These are phyloP conservation scores for Termitomyces sp. DNA, from an alignment of 768 basidiomycete species.

Conservation along the genomic window DNA sequence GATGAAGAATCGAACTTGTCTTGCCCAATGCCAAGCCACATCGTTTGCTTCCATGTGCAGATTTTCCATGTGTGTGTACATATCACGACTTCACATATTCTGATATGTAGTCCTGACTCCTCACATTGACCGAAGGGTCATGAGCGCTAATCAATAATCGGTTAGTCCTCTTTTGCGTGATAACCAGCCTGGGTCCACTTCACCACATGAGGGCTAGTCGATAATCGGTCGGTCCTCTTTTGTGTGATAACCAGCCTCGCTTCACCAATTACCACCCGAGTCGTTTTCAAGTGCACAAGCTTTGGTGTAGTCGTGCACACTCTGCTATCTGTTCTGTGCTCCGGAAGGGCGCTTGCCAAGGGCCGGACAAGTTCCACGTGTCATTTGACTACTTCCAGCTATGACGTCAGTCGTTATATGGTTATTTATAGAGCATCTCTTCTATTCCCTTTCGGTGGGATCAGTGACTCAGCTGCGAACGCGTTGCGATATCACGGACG, in stretches of 20 bases:
- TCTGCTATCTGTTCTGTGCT: slow-evolving; percentile 52
- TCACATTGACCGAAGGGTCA: slow-evolving; percentile 56
- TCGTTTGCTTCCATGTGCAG: slow-evolving; percentile 55
- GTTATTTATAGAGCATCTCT: too few species aligned
- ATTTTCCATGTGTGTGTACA: slow-evolving; percentile 51
- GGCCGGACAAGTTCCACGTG: slow-evolving; percentile 55
- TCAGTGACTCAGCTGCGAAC: too few species aligned
- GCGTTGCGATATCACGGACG: too few species aligned
- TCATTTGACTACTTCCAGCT: slow-evolving; percentile 44
- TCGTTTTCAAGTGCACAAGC: slow-evolving; percentile 57
- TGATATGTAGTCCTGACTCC: slow-evolving; percentile 51
- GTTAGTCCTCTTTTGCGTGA: background rate
- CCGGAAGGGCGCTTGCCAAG: slow-evolving; percentile 46
- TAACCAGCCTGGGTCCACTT: slow-evolving; percentile 34
- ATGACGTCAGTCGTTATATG: too few species aligned
- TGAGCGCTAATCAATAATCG: background rate
- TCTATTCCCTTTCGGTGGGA: too few species aligned
- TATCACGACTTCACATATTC: slow-evolving; percentile 48
- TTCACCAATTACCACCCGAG: slow-evolving; percentile 44
- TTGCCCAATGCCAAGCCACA: slow-evolving; percentile 51
- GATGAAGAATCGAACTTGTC: slow-evolving; percentile 64
- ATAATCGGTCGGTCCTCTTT: background rate
- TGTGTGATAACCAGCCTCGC: slow-evolving; percentile 29
- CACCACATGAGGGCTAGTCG: slow-evolving; percentile 29
- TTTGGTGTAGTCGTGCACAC: slow-evolving; percentile 60